Conservation (phyloP, 805 yeast species). For the Yarrowia sp. region DNA sequence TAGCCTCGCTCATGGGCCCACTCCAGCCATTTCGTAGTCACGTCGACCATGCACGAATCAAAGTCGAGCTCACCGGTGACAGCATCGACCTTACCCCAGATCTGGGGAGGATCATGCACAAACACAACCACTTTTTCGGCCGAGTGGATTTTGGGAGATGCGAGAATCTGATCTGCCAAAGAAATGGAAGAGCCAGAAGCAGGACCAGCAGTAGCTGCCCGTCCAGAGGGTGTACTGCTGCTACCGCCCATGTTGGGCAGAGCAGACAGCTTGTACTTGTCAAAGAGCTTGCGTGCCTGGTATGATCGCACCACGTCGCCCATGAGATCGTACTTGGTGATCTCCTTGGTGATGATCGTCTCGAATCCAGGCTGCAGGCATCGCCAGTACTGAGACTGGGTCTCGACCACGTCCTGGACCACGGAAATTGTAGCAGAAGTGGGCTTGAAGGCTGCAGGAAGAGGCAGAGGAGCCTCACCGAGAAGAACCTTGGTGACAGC, state of each 20-base stretch:
- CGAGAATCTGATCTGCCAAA: slow-evolving; percentile 68
- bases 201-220: slow-evolving; percentile 33
- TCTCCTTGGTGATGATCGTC: slow-evolving; percentile 32
- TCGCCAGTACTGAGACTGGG: slow-evolving; percentile 88
- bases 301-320: slow-evolving; percentile 75
- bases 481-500: slow-evolving; percentile 89
- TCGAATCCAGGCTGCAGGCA: slow-evolving; percentile 71
- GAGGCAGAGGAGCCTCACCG: slow-evolving; percentile 86
- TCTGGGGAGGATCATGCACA: slow-evolving; percentile 89
- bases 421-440: slow-evolving; percentile 78
- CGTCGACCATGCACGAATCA: slow-evolving; percentile 76
- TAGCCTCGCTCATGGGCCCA: slow-evolving; percentile 68
- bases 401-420: slow-evolving; percentile 77
- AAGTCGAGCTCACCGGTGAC: slow-evolving; percentile 78
- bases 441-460: slow-evolving; percentile 69
- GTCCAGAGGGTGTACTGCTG: slow-evolving; percentile 29
- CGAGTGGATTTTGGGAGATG: slow-evolving; percentile 69
- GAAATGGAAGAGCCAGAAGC: slow-evolving; percentile 53
- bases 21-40: slow-evolving; percentile 70
- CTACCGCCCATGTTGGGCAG: slow-evolving; percentile 60
- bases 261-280: slow-evolving; percentile 63
- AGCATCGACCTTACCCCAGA: slow-evolving; percentile 88
- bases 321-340: slow-evolving; percentile 34
- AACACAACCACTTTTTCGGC: slow-evolving; percentile 69
- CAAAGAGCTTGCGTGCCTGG: slow-evolving; percentile 63